Evolutionary conservation across 202 grass and related monocot genomes (phyloP), one percentile per base, ranked within the genome.

Genomic region (Setaria viridis): DNA sequence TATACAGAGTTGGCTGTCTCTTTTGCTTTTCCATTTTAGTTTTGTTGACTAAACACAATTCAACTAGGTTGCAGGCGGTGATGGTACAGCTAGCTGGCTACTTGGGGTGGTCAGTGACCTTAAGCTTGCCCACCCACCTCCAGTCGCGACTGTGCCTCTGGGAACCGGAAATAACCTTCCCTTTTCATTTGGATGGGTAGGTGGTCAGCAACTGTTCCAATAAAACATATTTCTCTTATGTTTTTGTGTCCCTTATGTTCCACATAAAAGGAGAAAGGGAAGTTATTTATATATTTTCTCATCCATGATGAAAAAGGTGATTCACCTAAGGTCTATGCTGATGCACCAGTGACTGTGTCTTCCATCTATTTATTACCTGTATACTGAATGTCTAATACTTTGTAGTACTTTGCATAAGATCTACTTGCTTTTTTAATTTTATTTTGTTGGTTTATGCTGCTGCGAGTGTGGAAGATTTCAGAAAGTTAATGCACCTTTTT

Each of bases 161-260:
- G 95, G 93, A 85, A 98, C 95, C 9, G 95, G 95, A 79, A 98
- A 98, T 84, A 98, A 98, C 70, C 93, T 98, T 63, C 95, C 95
- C 13, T 98, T 93, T 84, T 93, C 95, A 77, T 98, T 98, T 89
- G 95, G 95, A 88, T 98, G 95, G 95, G 93, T 98, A 98, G 10
- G 87, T 86, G 30, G 42, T 77, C 73, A 85, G 70, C 1, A 43
- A 90, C 32, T 43, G 43, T 53, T 87, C 42, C 21, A 51, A 42
- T 74, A 49, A 74, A 84, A 74, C 13, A 71, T 0, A 48, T 74
- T 20, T 35, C 16, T 73, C 21, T 85, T 37, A 45, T 62, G 35
- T 46, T 62, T 63, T 82, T 77, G 19, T 69, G n/a, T 37, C 4
- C 15, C 48, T 59, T 25, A 83, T 70, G 64, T 87, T 84, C n/a